A percentile compares a stretch with the other conserved stretches of the same genome.
Conservation (phyloP, 805 yeast genomes). For the Metschnikowia reukaufii region DNA sequence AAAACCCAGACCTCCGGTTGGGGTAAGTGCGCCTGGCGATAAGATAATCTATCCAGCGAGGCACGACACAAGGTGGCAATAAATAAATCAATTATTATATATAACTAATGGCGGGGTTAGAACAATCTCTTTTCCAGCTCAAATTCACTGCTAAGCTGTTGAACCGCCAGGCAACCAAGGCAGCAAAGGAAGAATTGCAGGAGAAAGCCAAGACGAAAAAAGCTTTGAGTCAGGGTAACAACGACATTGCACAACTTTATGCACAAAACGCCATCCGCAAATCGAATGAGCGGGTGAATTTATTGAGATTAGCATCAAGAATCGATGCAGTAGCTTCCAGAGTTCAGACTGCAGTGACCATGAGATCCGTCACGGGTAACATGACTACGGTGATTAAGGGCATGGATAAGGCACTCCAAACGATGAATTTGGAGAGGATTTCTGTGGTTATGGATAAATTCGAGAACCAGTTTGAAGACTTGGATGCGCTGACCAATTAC, state of each 20-base stretch:
- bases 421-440: slow-evolving; percentile 92
- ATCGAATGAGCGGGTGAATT: slow-evolving; percentile 77
- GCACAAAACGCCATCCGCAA: slow-evolving; percentile 97
- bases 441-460: slow-evolving; percentile 96
- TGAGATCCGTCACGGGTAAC: slow-evolving; percentile 91
- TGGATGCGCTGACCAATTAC: slow-evolving; percentile 90
- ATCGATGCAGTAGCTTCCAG: slow-evolving; percentile 95
- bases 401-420: slow-evolving; percentile 93
- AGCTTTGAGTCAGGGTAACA: slow-evolving; percentile 80
- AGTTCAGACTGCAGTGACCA: slow-evolving; percentile 96
- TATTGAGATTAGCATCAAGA: slow-evolving; percentile 79
- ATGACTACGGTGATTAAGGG: slow-evolving; percentile 93
- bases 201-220: slow-evolving; percentile 90
- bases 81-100: background rate
- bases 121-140: slow-evolving; percentile 31
- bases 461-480: slow-evolving; percentile 92
- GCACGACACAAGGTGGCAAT: background rate
- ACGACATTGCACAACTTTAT: slow-evolving; percentile 89
- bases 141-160: slow-evolving; percentile 90
- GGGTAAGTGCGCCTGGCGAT: background rate
- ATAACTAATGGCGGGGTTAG: slow-evolving; percentile 27
- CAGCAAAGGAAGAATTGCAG: slow-evolving; percentile 83
- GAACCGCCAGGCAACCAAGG: slow-evolving; percentile 83
- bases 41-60: background rate
- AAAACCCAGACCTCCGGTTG: slow-evolving; percentile 4